Percentiles rank a stretch among this genome's conserved stretches.
These are phyloP conservation scores for Zygoascus flipseniorum DNA, from an alignment of 805 yeast genomes.

Conservation along the genomic window DNA sequence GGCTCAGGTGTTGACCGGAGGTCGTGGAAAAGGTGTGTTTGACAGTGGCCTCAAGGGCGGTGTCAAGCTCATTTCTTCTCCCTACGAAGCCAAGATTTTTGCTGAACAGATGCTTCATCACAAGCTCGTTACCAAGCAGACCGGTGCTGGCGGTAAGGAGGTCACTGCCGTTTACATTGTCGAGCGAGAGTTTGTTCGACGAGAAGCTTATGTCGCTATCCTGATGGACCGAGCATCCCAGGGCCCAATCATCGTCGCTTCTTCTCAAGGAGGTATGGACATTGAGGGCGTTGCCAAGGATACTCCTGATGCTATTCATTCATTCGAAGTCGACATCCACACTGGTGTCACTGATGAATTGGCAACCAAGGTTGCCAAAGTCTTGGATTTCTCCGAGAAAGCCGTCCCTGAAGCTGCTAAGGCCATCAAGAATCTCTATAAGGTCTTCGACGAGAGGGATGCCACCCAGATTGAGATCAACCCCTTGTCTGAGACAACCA, in stretches of 20 bases:
- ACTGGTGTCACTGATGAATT: conserved; percentile 71
- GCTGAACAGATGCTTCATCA: conserved; percentile 87
- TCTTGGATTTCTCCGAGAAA: conserved; percentile 69
- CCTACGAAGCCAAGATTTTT: conserved; percentile 78
- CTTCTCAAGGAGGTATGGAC: conserved; percentile 99
- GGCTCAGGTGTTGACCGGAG: conserved; percentile 99
- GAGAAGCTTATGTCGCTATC: conserved; percentile 93
- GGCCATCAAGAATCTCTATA: conserved; percentile 77
- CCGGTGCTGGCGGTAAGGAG: conserved; percentile 94
- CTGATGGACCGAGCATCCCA: conserved; percentile 90
- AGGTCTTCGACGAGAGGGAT: conserved; percentile 83
- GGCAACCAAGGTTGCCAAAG: conserved; percentile 69
- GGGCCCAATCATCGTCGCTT: conserved; percentile 88
- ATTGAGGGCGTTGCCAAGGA: conserved; percentile 95
- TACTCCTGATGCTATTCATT: conserved; percentile 86
- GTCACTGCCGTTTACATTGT: conserved; percentile 95
- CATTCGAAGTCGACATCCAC: conserved; percentile 69
- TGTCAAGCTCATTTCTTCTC: conserved; percentile 77
- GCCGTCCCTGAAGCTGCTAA: conserved; percentile 84
- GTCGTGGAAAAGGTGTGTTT: conserved; percentile 98
- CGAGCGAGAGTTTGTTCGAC: conserved; percentile 86
- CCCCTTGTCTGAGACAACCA: conserved; percentile 90
- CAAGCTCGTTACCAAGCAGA: conserved; percentile 94
- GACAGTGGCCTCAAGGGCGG: conserved; percentile 96
- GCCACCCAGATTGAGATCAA: conserved; percentile 98